phyloP scores from a whole-genome alignment of 2,329 filamentous ascomycete genomes.

The Amesomyces nigricolor region DNA sequence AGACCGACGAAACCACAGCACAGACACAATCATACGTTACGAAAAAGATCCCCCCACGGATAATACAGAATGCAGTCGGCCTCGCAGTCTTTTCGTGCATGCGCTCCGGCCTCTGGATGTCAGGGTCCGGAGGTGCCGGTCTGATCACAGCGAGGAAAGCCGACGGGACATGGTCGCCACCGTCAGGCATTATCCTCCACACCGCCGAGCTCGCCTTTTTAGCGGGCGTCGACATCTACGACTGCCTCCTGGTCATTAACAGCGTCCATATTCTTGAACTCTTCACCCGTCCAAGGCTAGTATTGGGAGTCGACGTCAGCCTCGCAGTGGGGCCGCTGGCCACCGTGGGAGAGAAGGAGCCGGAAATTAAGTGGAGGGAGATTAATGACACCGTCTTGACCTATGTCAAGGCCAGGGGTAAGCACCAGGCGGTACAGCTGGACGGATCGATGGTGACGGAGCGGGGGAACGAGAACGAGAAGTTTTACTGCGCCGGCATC shows the following conservation, averaged over 20 bases:
- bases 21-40: constrained; percentile 47
- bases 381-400: constrained; percentile 51
- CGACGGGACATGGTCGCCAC: constrained; percentile 86
- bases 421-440: constrained; percentile 49
- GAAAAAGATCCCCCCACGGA: constrained; percentile 79
- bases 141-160: constrained; percentile 77
- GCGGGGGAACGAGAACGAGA: constrained; percentile 54
- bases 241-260: constrained; percentile 91
- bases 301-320: constrained; percentile 74
- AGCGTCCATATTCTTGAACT: constrained; percentile 76
- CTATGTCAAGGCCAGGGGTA: constrained; percentile 54
- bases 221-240: constrained; percentile 89
- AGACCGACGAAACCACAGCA: constrained; percentile 28
- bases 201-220: constrained; percentile 85
- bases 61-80: constrained; percentile 84
- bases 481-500: constrained; percentile 48
- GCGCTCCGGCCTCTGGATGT: constrained; percentile 87
- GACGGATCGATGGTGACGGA: constrained; percentile 53
- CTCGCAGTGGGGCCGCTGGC: constrained; percentile 71
- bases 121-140: constrained; percentile 84
- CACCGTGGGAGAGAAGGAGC: constrained; percentile 46
- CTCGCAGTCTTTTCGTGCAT: constrained; percentile 94
- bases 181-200: constrained; percentile 85
- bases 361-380: constrained; percentile 47
- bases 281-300: constrained; percentile 73